Evolutionary conservation across 495 filamentous ascomycete species (phyloP).

Genomic region (Saxophila tyrrhenica): DNA sequence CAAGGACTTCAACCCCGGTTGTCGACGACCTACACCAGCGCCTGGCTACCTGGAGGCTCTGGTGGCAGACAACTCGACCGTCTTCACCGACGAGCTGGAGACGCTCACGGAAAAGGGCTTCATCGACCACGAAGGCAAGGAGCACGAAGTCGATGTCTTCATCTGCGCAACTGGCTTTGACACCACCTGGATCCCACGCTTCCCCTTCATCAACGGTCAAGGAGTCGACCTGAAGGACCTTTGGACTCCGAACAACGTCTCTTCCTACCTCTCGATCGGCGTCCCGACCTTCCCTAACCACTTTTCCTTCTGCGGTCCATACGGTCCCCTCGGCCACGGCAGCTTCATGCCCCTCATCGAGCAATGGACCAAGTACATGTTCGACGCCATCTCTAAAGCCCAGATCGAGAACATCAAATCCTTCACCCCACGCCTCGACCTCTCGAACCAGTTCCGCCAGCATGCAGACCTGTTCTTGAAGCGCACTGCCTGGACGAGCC

Average conservation of each 20-base stretch:
- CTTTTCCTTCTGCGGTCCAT: slow-evolving; percentile 29
- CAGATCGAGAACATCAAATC: slow-evolving; percentile 32
- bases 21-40: slow-evolving; percentile 28
- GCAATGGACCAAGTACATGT: slow-evolving; percentile 29
- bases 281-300: slow-evolving; percentile 28
- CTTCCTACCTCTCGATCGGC: slow-evolving; percentile 26
- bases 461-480: slow-evolving; percentile 31
- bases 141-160: slow-evolving; percentile 29
- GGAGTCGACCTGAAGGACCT: slow-evolving; percentile 25
- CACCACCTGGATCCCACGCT: slow-evolving; percentile 30
- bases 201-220: slow-evolving; percentile 26
- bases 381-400: slow-evolving; percentile 24
- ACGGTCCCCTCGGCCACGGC: slow-evolving; percentile 30
- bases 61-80: slow-evolving; percentile 22
- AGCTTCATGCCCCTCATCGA: slow-evolving; percentile 33
- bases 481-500: slow-evolving; percentile 30
- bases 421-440: slow-evolving; percentile 20
- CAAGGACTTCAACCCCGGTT: slow-evolving; percentile 31
- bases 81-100: slow-evolving; percentile 28
- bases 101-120: slow-evolving; percentile 24
- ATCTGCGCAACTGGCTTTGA: slow-evolving; percentile 34
- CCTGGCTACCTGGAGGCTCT: slow-evolving; percentile 31
- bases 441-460: slow-evolving; percentile 24
- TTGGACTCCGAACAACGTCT: slow-evolving; percentile 24
- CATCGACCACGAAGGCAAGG: slow-evolving; percentile 24